A percentile compares a stretch with the other conserved stretches of the same genome.
Evolutionary conservation across 352 stramenopile genomes (phyloP).

Genomic region (Phytophthora tubulina): DNA sequence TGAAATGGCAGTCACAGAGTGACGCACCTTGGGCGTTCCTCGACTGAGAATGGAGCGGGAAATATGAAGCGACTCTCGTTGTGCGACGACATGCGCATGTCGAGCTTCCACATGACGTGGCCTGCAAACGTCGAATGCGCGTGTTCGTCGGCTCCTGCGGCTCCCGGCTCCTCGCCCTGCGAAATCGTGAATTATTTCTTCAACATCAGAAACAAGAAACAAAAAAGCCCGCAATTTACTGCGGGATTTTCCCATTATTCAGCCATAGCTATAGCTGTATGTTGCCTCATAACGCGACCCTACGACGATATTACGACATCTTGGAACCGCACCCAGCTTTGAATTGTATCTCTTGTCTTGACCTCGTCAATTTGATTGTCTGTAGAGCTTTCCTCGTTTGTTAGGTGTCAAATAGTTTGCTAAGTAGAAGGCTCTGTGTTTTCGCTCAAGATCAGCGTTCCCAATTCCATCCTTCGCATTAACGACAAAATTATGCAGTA

Average conservation of each 20-base stretch:
- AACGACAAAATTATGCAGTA: conserved; percentile 11
- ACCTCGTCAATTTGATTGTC: not conserved
- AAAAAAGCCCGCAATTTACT: not conserved
- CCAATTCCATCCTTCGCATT: not conserved
- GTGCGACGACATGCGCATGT: conserved; percentile 71
- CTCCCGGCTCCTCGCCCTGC: conserved; percentile 16
- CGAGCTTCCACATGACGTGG: conserved; percentile 72
- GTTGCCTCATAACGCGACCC: not conserved
- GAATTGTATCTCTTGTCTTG: not conserved
- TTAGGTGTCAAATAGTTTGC: not conserved
- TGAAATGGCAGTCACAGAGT: not conserved
- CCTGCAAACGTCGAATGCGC: conserved; percentile 49
- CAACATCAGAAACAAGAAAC: conserved; percentile 4
- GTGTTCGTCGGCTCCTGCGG: conserved; percentile 18
- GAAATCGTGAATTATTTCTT: not conserved
- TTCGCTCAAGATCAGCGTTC: not conserved
- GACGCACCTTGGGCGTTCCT: conserved; percentile 62
- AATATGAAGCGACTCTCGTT: conserved; percentile 74
- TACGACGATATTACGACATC: not conserved
- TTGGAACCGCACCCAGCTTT: conserved; percentile 2
- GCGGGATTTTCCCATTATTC: not conserved
- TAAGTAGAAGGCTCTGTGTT: not conserved
- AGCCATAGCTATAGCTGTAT: not conserved
- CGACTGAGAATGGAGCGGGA: conserved; percentile 73
- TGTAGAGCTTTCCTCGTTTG: not conserved